These are phyloP conservation scores for Aspergillus ellipticus DNA, from an alignment of 495 filamentous ascomycete species.

Conservation along the genomic window DNA sequence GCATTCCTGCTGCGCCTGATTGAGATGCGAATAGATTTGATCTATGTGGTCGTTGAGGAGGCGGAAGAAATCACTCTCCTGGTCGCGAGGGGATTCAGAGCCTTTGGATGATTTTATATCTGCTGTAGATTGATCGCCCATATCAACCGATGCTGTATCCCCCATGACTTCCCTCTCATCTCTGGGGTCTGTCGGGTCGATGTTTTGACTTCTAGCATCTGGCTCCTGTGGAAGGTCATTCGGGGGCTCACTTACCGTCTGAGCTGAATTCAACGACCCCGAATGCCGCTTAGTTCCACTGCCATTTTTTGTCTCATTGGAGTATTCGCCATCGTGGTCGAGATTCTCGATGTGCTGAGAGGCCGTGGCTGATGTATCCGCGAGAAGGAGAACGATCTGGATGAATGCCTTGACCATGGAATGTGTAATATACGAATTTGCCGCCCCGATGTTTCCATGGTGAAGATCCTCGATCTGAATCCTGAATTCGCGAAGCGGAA, in stretches of 20 bases:
- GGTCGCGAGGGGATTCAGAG: too few relatives aligned
- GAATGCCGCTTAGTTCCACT: too few relatives aligned
- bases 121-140: too few relatives aligned
- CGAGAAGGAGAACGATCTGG: slow-evolving; percentile 1
- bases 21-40: neutral
- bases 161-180: too few relatives aligned
- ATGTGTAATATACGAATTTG: neutral
- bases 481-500: neutral
- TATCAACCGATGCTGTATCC: too few relatives aligned
- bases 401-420: slow-evolving; percentile 9
- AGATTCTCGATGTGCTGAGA: neutral
- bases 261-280: too few relatives aligned
- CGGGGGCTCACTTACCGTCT: too few relatives aligned
- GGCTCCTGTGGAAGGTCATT: too few relatives aligned
- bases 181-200: too few relatives aligned
- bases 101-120: too few relatives aligned
- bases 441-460: neutral
- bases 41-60: slow-evolving; percentile 1
- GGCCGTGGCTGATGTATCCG: neutral
- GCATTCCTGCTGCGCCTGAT: slow-evolving; percentile 9
- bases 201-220: too few relatives aligned
- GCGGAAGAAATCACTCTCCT: neutral
- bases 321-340: neutral
- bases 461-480: neutral
- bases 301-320: neutral